A percentile compares a stretch with the other conserved stretches of the same genome.
Conservation (phyloP, 805 yeast genomes). For the Saccharomycopsis sp. region DNA sequence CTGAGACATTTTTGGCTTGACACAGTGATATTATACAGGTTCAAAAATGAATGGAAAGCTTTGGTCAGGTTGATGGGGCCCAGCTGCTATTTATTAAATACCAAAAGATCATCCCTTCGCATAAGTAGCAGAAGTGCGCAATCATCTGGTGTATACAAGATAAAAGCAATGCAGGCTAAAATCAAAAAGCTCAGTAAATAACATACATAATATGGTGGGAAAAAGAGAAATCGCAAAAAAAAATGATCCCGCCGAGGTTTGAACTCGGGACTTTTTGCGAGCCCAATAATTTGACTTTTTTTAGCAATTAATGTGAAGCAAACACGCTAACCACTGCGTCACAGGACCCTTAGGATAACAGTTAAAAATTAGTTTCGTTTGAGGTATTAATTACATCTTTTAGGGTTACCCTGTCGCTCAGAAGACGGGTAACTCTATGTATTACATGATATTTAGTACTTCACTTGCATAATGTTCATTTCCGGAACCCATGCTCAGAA, state of each 20-base stretch:
- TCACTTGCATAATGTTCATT: too few relatives aligned
- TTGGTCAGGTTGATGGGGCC: too few relatives aligned
- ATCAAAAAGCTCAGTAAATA: background rate
- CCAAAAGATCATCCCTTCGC: background rate
- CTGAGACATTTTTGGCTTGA: slow-evolving; percentile 8
- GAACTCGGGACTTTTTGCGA: slow-evolving; percentile 20
- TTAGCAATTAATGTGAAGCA: slow-evolving; percentile 15
- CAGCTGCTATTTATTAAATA: too few relatives aligned
- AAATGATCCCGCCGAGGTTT: slow-evolving; percentile 20
- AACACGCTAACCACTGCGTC: slow-evolving; percentile 20
- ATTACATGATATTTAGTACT: too few relatives aligned
- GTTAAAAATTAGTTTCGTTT: too few relatives aligned
- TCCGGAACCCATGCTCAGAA: too few relatives aligned
- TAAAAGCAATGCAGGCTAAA: background rate
- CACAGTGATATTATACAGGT: background rate
- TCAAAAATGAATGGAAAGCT: background rate
- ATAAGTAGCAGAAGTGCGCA: too few relatives aligned
- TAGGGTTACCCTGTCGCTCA: too few relatives aligned
- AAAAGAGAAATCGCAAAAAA: slow-evolving; percentile 8
- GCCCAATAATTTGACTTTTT: background rate
- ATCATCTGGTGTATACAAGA: background rate
- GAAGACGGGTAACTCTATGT: too few relatives aligned
- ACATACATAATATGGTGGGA: background rate
- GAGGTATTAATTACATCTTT: too few relatives aligned
- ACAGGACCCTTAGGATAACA: slow-evolving; percentile 11